Conservation (phyloP, 164 flowering plant genomes). For the Stephania japonica region DNA sequence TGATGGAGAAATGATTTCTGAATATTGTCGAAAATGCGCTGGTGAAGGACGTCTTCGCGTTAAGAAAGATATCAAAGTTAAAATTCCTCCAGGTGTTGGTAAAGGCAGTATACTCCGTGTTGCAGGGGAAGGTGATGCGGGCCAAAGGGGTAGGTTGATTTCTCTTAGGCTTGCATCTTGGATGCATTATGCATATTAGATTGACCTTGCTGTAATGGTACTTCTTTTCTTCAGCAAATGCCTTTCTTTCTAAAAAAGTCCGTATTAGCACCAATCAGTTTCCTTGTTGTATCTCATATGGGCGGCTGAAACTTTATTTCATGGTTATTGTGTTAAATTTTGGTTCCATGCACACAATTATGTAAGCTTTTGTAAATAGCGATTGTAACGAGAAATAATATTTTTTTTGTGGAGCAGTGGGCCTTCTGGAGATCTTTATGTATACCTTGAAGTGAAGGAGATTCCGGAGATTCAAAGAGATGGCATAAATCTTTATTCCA, state of each 20-base stretch:
- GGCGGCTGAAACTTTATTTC: neutral
- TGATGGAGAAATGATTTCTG: constrained; percentile 85
- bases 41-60: constrained; percentile 83
- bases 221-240: neutral
- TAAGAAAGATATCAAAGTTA: constrained; percentile 85
- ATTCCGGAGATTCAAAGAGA: constrained; percentile 91
- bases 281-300: neutral
- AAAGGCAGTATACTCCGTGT: constrained; percentile 91
- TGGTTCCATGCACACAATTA: neutral
- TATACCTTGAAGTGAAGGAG: constrained; percentile 82
- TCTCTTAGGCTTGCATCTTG: neutral
- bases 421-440: constrained; percentile 91
- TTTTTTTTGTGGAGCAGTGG: constrained; percentile 48
- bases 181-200: neutral
- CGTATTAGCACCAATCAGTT: neutral
- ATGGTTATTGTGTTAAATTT: neutral
- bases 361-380: neutral
- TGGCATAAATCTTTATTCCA: constrained; percentile 81
- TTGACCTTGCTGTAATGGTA: neutral
- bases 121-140: constrained; percentile 96
- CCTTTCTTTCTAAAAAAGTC: neutral
- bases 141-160: constrained; percentile 61
- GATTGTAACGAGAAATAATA: neutral
- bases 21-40: constrained; percentile 79
- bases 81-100: constrained; percentile 94